Evolutionary conservation across 1,284 basidiomycete genomes (phyloP).

Genomic region (Cutaneotrichosporon dermatis): DNA sequence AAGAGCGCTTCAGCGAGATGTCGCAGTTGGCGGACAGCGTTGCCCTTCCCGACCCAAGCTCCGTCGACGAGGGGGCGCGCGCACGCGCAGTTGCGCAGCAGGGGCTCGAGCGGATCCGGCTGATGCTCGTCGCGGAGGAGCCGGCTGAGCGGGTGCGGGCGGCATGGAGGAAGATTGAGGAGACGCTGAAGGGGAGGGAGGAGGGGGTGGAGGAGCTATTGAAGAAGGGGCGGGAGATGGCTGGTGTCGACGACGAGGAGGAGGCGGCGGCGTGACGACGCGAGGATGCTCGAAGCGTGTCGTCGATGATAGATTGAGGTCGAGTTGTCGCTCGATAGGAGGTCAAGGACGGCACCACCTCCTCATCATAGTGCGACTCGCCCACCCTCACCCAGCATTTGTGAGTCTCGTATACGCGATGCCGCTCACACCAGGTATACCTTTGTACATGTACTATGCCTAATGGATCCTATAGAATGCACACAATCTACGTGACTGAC

Average conservation of each 20-base stretch:
- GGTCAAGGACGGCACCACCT: no score
- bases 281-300: no score
- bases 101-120: slow-evolving; percentile 24
- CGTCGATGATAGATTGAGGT: no score
- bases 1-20: slow-evolving; percentile 46
- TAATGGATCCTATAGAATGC: not conserved
- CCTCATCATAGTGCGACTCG: no score
- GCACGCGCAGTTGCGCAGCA: slow-evolving; percentile 4
- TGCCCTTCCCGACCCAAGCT: slow-evolving; percentile 22
- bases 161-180: slow-evolving; percentile 11
- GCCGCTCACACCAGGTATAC: slow-evolving; percentile 1
- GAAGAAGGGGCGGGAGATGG: slow-evolving; percentile 11
- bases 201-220: slow-evolving; percentile 10
- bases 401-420: not conserved
- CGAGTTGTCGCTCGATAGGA: no score
- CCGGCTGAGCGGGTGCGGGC: slow-evolving; percentile 5
- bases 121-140: slow-evolving; percentile 35
- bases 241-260: not conserved
- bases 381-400: not conserved
- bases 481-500: no score
- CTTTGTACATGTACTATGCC: not conserved
- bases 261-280: no score
- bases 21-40: slow-evolving; percentile 43
- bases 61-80: slow-evolving; percentile 2
- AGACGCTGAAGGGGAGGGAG: not conserved